Evolutionary conservation across 139 green algal genomes (phyloP), one percentile per base, ranked within the genome.

Genomic region (Pleodorina starrii): DNA sequence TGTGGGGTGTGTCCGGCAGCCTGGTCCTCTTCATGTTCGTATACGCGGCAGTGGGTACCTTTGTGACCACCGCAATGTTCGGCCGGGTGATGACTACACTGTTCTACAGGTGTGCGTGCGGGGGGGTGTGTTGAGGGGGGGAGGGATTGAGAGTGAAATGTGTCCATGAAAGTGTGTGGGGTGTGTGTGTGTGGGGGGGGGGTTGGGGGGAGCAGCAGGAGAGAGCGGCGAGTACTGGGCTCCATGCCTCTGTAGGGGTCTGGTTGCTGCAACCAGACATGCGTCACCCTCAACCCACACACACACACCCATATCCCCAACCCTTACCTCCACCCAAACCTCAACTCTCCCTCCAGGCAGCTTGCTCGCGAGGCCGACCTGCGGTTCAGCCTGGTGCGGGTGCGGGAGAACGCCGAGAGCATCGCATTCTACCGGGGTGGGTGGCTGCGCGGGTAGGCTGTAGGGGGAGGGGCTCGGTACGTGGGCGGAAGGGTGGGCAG

Each of bases 371-470:
- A 98, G 90, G 97, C 93, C 0, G 95, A 99, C 78, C 85, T 99
- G 72, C 93, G 97, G 14, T 99, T 98, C 90, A 91, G 92, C 9
- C 92, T 99, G 35, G 95, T 99, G 60, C 90, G 97, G 19, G 92
- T 97, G 63, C 86, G 97, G 12, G 96, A 98, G 91, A 94, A 97
- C 85, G 96, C 97, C 14, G 97, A 99, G 93, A 95, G 91, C 23
- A 97, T 99, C 59, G 97, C 97, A 0, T 99, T 99, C 85, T 99
- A 98, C 89, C 66, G 87, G 10, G 97, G 97, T 40, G 96, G 96
- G 78, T 51, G 7, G 50, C 27, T 42, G 10, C 25, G 44, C 10
- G 40, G 72, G 44, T 23, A 44, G 44, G 27, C 27, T 44, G 44
- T n/a, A n/a, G n/a, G n/a, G n/a, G n/a, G n/a, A n/a, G n/a, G n/a